Conservation (phyloP, 129 eudicot species). For the Heracleum sosnowskyi region DNA sequence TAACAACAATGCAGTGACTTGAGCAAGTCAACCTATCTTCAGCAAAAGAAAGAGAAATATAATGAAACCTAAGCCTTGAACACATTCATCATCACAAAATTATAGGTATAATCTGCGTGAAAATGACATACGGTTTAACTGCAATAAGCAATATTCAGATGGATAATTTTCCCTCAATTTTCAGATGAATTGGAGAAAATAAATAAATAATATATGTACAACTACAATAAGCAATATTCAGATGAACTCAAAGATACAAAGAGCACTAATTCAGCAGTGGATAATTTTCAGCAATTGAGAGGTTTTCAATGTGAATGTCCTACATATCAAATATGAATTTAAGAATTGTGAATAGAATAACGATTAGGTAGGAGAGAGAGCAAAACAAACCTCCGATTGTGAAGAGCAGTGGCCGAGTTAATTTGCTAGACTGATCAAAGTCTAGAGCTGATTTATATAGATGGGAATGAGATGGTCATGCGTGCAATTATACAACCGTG, state of each 20-base stretch:
- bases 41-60: too few species aligned
- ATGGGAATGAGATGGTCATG: background rate
- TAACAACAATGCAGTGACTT: background rate
- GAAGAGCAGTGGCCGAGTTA: background rate
- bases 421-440: background rate
- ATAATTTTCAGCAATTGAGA: background rate
- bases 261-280: background rate
- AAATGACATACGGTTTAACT: too few species aligned
- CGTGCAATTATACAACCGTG: background rate
- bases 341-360: background rate
- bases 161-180: too few species aligned
- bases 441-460: background rate
- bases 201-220: background rate
- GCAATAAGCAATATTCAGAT: too few species aligned
- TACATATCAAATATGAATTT: background rate
- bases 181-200: too few species aligned
- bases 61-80: too few species aligned
- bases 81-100: too few species aligned
- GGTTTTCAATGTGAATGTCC: background rate
- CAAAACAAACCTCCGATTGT: background rate
- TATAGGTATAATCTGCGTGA: too few species aligned
- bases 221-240: background rate
- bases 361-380: background rate
- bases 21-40: too few species aligned
- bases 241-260: background rate